These are phyloP conservation scores for Houttuynia cordata DNA, from an alignment of 164 flowering plant genomes.

Conservation along the genomic window DNA sequence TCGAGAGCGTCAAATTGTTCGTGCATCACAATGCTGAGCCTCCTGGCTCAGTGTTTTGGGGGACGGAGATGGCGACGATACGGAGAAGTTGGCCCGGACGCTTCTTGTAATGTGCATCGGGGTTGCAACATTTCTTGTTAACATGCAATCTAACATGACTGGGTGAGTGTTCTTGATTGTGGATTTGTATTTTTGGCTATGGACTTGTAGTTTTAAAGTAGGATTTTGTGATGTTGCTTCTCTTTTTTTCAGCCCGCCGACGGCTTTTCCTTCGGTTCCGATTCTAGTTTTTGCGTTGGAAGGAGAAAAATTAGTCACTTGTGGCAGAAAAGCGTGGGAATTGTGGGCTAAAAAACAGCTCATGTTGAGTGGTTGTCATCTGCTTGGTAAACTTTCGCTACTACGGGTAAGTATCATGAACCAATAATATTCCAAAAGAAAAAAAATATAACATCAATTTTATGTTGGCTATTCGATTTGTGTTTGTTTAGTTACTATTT, in stretches of 20 bases:
- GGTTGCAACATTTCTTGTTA: constrained; percentile 56
- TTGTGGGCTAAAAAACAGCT: constrained; percentile 68
- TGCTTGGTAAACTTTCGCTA: too few species aligned
- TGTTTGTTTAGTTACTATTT: neutral
- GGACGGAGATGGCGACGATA: constrained; percentile 9
- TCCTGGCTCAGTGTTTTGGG: constrained; percentile 6
- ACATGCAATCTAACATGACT: constrained; percentile 57
- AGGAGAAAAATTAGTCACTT: constrained; percentile 9
- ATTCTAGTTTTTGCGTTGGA: constrained; percentile 13
- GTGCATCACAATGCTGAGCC: constrained; percentile 11
- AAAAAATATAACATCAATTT: too few species aligned
- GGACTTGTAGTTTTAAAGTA: neutral
- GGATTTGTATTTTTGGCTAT: too few species aligned
- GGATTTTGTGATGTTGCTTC: neutral
- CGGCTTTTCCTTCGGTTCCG: constrained; percentile 35
- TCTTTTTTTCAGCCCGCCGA: constrained; percentile 32
- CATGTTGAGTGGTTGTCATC: constrained; percentile 63
- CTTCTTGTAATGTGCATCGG: constrained; percentile 49
- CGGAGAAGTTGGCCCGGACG: constrained; percentile 21
- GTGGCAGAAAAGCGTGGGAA: constrained; percentile 45
- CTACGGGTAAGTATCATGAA: too few species aligned
- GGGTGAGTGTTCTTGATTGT: constrained; percentile 34
- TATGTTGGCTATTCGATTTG: neutral
- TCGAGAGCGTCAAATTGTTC: constrained; percentile 32
- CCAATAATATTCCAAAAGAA: neutral